Evolutionary conservation across 345 rosid genomes (phyloP), one percentile per base, ranked within the genome.

Genomic region (Camelina neglecta): DNA sequence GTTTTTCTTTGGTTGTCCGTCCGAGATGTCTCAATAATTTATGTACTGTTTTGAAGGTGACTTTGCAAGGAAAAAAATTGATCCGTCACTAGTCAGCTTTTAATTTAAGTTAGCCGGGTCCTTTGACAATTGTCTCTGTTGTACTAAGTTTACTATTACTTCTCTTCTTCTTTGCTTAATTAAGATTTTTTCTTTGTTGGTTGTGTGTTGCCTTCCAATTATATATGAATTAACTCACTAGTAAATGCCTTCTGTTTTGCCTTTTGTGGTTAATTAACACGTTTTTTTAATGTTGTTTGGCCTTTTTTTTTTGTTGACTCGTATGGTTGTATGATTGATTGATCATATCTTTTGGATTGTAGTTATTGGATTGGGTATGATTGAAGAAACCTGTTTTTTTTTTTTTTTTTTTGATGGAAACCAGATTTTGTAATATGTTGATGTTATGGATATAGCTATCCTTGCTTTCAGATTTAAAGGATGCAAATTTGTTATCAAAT

Each of bases 11-110:
- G 60, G 38, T 60, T 75, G 67, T 48, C 60, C 62, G 48, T 75
- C 68, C 49, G 44, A 41, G 44, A 41, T 41, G 44, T 41, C 5
- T 59, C 73, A 36, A 35, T 57, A 24, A 42, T 66, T 48, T 31
- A 15, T 10, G 31, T 67, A 67, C 79, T 50, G 45, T 20, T 56
- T 49, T 59, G 73, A 67, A 75, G 9, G 45, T 20, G 79, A 75
- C 64, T 69, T 60, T 67, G 44, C 69, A 13, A 49, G 65, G 42
- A 36, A 29, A 29, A 29, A 29, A 29, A 16, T 10, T 49, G 73
- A 75, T 67, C 36, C 13, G 31, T 75, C 79, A 51, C 69, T 50
- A 67, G 18, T 60, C 67, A 48, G n/a, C 8, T 11, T 59, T 56
- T 36, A 74, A 29, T 29, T 31, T 16, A 9, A 21, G 3, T 20